Evolutionary conservation across 108 stramenopile genomes (phyloP).

Genomic region (Skeletonema tropicum): DNA sequence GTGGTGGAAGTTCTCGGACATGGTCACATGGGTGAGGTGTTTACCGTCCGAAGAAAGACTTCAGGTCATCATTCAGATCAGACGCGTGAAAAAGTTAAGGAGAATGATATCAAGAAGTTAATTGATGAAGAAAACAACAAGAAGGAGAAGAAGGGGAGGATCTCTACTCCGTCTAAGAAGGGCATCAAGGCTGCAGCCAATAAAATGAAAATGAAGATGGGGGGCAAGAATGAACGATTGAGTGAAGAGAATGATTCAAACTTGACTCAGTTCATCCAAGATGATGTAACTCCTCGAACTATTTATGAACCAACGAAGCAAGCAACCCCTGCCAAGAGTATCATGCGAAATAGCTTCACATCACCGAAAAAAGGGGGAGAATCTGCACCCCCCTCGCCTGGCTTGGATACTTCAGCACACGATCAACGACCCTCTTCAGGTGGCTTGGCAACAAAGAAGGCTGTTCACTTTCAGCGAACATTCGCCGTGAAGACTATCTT

Average conservation of each 20-base stretch:
- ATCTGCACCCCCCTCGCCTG: neutral
- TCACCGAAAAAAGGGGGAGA: neutral
- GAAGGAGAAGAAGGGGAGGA: conserved; percentile 13
- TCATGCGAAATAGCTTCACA: neutral
- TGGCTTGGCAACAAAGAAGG: conserved; percentile 16
- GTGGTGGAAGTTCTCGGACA: conserved; percentile 49
- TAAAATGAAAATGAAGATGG: conserved; percentile 19
- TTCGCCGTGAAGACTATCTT: conserved; percentile 61
- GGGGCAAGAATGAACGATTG: conserved; percentile 11
- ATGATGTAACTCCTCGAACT: neutral
- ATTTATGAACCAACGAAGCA: neutral
- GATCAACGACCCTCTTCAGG: neutral
- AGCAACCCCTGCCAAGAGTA: neutral
- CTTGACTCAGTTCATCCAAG: conserved; percentile 23
- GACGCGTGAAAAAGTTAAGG: conserved; percentile 21
- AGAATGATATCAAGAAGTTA: conserved; percentile 15
- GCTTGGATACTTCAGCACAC: neutral
- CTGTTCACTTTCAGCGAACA: conserved; percentile 52
- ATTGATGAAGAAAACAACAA: neutral
- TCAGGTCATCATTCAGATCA: conserved; percentile 42
- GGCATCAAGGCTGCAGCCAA: conserved; percentile 20
- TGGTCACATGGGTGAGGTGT: conserved; percentile 62
- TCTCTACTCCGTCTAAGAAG: neutral
- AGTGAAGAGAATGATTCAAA: conserved; percentile 18
- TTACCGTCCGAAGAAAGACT: conserved; percentile 53